Percentiles rank a stretch among this genome's conserved stretches.
Evolutionary conservation across 192 early-diverging fungal genomes (phyloP).

Genomic region (Linnemannia hyalina): DNA sequence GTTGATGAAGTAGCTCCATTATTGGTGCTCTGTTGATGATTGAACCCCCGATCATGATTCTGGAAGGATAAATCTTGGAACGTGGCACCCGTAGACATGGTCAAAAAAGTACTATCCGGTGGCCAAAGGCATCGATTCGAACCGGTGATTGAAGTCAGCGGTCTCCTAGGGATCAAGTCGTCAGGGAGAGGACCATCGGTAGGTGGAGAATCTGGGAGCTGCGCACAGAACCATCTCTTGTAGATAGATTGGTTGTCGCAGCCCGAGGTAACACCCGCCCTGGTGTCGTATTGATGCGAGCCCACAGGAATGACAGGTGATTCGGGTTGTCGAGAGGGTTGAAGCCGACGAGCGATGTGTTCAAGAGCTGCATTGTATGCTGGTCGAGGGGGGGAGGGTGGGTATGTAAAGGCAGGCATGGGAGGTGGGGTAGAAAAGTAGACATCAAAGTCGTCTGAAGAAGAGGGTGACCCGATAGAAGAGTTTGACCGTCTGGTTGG

Average conservation of each 20-base stretch:
- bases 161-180: conserved; percentile 11
- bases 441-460: conserved; percentile 23
- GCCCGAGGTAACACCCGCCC: neutral
- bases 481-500: conserved; percentile 11
- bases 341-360: neutral
- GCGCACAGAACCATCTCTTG: neutral
- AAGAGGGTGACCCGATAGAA: conserved; percentile 8
- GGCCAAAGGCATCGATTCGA: conserved; percentile 52
- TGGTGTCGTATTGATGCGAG: neutral
- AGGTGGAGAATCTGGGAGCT: neutral
- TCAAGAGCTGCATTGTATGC: neutral
- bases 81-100: conserved; percentile 22
- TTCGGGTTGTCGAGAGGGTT: neutral
- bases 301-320: neutral
- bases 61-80: conserved; percentile 12
- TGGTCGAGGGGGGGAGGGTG: conserved; percentile 28
- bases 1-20: neutral
- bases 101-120: conserved; percentile 37
- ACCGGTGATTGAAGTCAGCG: conserved; percentile 42
- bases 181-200: neutral
- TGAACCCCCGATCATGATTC: conserved; percentile 4
- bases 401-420: conserved; percentile 12
- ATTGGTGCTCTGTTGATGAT: neutral
- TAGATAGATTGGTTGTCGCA: neutral
- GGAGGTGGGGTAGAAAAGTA: conserved; percentile 26